Evolutionary conservation across 164 flowering plant species (phyloP), one percentile per base, ranked within the genome.

Genomic region (Euptelea pleiosperma): DNA sequence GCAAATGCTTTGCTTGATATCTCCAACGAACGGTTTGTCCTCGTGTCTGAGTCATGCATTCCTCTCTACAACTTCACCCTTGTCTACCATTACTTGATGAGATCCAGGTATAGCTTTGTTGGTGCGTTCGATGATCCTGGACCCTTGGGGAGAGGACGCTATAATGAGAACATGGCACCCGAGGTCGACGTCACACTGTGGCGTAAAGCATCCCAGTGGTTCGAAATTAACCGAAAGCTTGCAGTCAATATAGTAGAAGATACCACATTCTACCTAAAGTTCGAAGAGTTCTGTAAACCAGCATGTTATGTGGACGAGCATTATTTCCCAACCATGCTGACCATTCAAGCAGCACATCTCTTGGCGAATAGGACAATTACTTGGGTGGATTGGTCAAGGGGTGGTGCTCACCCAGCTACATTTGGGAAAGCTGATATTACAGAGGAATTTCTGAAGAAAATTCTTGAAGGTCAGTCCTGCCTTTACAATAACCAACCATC

Each of bases 191-290:
- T 89, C 41, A 57, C 79, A 2, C 58, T 86, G 9, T 91, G 98
- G 98, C 83, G 98, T 3, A 91, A 91, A 73, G 92, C 84, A n/a
- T 81, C 98, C 15, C 98, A 91, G 63, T 91, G 96, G 96, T 91
- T 91, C 61, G 92, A 89, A 62, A 46, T 89, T 16, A 77, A 79
- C 29, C 70, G 95, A 26, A 71, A 54, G 62, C 84, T 83, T n/a
- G 96, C 92, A 9, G 30, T 82, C n/a, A 55, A 45, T 33, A 71
- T 87, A 14, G 73, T 91, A 10, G 67, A 72, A 61, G 98, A 91
- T 62, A 64, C 66, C 15, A 69, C 29, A 19, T 82, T 68, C 64
- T 82, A 87, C 74, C 89, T 86, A 0, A 85, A 81, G 62, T 89
- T 89, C 62, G 63, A 61, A 24, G 78, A 81, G 43, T 91, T 91